Evolutionary conservation across 139 green algal species (phyloP).

Genomic region (Pleodorina starrii): DNA sequence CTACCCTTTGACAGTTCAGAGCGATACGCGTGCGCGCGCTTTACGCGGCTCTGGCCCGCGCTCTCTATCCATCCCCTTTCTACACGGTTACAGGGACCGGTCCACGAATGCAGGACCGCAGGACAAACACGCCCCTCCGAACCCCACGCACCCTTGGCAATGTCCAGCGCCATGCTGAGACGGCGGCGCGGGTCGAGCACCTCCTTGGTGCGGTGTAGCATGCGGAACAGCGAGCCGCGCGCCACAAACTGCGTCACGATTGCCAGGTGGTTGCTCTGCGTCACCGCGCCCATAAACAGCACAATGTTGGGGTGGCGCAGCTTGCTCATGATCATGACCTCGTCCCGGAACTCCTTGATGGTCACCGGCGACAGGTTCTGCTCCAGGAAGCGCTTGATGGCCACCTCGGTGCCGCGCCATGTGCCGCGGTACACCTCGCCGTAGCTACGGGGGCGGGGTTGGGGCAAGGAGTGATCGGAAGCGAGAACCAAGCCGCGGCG

Average conservation of each 20-base stretch:
- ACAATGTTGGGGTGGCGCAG: slow-evolving; percentile 86
- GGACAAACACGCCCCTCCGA: no score
- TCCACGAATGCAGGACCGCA: no score
- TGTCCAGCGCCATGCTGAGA: slow-evolving; percentile 88
- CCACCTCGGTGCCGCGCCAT: slow-evolving; percentile 93
- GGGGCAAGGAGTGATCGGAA: no score
- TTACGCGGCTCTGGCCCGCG: no score
- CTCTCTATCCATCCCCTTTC: no score
- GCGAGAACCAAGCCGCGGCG: no score
- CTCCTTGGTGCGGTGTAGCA: slow-evolving; percentile 75
- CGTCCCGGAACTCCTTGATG: slow-evolving; percentile 75
- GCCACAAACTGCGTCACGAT: slow-evolving; percentile 88
- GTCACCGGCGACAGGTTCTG: slow-evolving; percentile 64
- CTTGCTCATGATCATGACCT: slow-evolving; percentile 78
- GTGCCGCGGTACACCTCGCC: slow-evolving; percentile 78
- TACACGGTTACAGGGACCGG: no score
- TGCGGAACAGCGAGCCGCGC: slow-evolving; percentile 79
- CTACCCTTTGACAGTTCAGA: no score
- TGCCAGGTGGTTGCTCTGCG: slow-evolving; percentile 68
- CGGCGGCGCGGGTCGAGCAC: slow-evolving; percentile 73
- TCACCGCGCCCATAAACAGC: slow-evolving; percentile 82
- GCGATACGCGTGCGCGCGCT: no score
- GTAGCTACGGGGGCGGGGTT: neutral
- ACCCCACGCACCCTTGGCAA: slow-evolving; percentile 72
- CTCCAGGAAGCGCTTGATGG: slow-evolving; percentile 92